Conservation (phyloP, 441 rosid genomes). For the Hura crepitans region DNA sequence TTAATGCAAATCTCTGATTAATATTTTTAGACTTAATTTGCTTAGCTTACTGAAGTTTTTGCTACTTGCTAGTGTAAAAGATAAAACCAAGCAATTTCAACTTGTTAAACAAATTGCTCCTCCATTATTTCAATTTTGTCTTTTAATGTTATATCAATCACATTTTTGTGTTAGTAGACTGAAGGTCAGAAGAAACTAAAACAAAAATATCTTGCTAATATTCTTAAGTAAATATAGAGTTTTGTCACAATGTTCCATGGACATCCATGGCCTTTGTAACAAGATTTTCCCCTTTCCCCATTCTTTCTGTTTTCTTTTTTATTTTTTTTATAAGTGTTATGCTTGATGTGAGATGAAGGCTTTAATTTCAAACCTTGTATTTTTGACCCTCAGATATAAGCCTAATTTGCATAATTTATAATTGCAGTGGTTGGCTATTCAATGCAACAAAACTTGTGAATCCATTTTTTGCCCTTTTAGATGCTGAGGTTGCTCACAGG, state of each 20-base stretch:
- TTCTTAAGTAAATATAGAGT: too few species aligned
- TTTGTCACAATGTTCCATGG: too few species aligned
- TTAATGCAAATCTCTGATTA: constrained; percentile 4
- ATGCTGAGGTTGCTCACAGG: constrained; percentile 85
- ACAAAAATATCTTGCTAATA: not conserved
- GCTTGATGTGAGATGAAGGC: too few species aligned
- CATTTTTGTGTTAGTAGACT: not conserved
- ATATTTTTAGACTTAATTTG: not conserved
- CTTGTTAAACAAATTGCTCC: not conserved
- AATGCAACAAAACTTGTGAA: constrained; percentile 85
- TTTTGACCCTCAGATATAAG: not conserved
- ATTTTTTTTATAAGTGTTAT: too few species aligned
- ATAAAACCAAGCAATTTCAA: not conserved
- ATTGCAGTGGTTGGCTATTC: constrained; percentile 91
- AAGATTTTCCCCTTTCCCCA: too few species aligned
- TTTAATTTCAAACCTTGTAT: not conserved
- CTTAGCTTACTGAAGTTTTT: too few species aligned
- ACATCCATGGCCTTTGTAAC: too few species aligned
- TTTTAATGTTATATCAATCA: not conserved
- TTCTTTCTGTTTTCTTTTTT: too few species aligned
- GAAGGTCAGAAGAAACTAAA: not conserved
- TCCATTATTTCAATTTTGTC: not conserved
- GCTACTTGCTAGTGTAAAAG: not conserved
- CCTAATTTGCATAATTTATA: constrained; percentile 20
- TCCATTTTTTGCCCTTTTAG: constrained; percentile 87